These are phyloP conservation scores for Pseudomonodictys pantanalensis DNA, from an alignment of 495 filamentous ascomycete genomes.

Conservation along the genomic window DNA sequence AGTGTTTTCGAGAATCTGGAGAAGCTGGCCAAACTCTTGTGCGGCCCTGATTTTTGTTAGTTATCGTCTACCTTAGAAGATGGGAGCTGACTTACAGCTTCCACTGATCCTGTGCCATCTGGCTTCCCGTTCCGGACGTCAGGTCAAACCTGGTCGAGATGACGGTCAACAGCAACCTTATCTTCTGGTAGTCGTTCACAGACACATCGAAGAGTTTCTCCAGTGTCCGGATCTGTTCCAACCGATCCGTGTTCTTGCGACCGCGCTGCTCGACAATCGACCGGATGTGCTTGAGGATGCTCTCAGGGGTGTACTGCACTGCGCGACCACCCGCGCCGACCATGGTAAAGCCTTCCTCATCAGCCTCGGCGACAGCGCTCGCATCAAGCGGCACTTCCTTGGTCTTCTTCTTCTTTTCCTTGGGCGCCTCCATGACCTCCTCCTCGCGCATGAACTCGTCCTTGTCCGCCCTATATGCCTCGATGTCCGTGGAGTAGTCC, in stretches of 20 bases:
- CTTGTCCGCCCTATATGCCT: conserved; percentile 79
- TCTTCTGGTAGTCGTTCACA: conserved; percentile 85
- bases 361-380: conserved; percentile 46
- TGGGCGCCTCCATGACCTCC: conserved; percentile 68
- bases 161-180: conserved; percentile 86
- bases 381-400: conserved; percentile 38
- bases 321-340: conserved; percentile 84
- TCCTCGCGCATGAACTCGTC: conserved; percentile 84
- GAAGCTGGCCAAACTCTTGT: conserved; percentile 76
- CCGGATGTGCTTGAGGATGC: conserved; percentile 93
- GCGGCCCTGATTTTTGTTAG: conserved; percentile 51
- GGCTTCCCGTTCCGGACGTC: conserved; percentile 71
- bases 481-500: conserved; percentile 82
- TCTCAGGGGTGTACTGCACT: conserved; percentile 89
- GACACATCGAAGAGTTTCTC: conserved; percentile 91
- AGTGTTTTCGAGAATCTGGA: conserved; percentile 75
- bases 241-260: conserved; percentile 96
- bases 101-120: conserved; percentile 97
- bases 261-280: conserved; percentile 91
- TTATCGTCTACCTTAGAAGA: neutral
- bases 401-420: conserved; percentile 49
- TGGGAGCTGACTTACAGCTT: conserved; percentile 55
- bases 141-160: conserved; percentile 95
- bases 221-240: conserved; percentile 94
- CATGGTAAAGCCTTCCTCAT: conserved; percentile 79